Base-by-base conservation (phyloP, 805 yeast genomes). In the Metschnikowia picachoensis region DNA sequence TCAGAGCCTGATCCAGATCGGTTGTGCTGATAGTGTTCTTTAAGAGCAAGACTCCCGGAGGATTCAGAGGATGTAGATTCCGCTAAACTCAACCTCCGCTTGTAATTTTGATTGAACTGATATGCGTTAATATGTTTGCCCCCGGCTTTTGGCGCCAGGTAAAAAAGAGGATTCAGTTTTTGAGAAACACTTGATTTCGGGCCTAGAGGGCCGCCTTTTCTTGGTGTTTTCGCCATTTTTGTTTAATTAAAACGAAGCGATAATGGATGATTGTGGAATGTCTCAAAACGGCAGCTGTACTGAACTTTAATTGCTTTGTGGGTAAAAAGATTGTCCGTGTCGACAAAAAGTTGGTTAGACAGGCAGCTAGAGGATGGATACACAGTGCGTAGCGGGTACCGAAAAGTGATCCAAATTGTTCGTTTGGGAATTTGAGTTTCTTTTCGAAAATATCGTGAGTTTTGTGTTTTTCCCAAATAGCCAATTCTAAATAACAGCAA, bases 71-170 rank as follows among this genome's bases (percentile, higher is more conserved):
- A 58, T 7, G 67, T 52, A 2, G 70, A 63, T 34, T 65, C 67
- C 3, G 61, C 72, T 13, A 71, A 59, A 51, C 73, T 68, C 44
- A 70, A 64, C 38, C 72, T 49, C 42, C 73, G 43, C 37, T 47
- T 49, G 34, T 40, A 48, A 29, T 39, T 35, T 12, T 46, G 53
- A 48, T 44, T 44, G 41, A 41, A 39, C 52, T 55, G 35, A 49
- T 63, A 60, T 17, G 58, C 51, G 35, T 60, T 61, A 38, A 67
- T 46, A 35, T 62, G 62, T 55, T 70, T 70, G 14, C 75, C 74
- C 1, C 70, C 71, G 29, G 43, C 35, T 5, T 45, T 47, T 16
- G 51, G 47, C 30, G 53, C 37, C 14, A 46, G 42, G 41, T 50
- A 44, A 20, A 45, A 39, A 38, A 43, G 47, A 30, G 56, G 55